A percentile compares a stretch with the other conserved stretches of the same genome.
These are phyloP conservation scores for Nannochloropsis granulata DNA, from an alignment of 108 stramenopile genomes.

Conservation along the genomic window DNA sequence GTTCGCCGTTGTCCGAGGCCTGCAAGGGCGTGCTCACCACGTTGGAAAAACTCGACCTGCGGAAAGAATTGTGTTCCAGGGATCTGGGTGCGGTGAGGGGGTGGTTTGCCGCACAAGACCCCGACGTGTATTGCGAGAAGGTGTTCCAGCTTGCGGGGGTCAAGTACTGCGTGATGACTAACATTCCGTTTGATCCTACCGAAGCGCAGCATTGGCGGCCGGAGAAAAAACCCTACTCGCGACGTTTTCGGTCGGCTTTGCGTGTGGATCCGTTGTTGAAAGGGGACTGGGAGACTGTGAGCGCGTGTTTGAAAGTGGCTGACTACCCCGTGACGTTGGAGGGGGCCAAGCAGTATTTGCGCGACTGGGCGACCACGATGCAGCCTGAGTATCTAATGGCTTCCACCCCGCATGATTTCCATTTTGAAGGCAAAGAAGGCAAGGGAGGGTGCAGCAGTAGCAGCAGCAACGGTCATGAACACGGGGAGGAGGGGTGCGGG, in stretches of 20 bases:
- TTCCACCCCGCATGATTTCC: conserved; percentile 68
- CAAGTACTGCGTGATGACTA: conserved; percentile 71
- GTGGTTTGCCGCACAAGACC: not conserved
- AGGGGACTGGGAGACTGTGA: conserved; percentile 43
- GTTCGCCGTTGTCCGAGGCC: conserved; percentile 68
- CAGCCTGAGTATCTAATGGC: conserved; percentile 81
- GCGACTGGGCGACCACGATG: conserved; percentile 54
- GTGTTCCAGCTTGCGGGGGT: conserved; percentile 51
- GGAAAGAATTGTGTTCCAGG: conserved; percentile 12
- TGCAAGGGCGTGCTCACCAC: conserved; percentile 65
- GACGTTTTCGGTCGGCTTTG: conserved; percentile 54
- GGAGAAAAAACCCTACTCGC: not conserved
- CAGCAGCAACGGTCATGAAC: not conserved
- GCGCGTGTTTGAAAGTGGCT: not conserved
- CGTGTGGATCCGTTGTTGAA: conserved; percentile 71
- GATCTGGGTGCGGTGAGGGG: not conserved
- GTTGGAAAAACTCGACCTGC: conserved; percentile 45
- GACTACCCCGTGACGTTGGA: not conserved
- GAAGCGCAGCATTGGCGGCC: conserved; percentile 62
- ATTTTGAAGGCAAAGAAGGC: not conserved
- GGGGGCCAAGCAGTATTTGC: not conserved
- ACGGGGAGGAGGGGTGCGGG: not conserved
- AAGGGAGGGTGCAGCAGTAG: not conserved
- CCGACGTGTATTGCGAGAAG: conserved; percentile 39
- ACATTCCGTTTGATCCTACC: conserved; percentile 66